Evolutionary conservation across 768 basidiomycete genomes (phyloP).

Genomic region (Gymnopilus dilepis): DNA sequence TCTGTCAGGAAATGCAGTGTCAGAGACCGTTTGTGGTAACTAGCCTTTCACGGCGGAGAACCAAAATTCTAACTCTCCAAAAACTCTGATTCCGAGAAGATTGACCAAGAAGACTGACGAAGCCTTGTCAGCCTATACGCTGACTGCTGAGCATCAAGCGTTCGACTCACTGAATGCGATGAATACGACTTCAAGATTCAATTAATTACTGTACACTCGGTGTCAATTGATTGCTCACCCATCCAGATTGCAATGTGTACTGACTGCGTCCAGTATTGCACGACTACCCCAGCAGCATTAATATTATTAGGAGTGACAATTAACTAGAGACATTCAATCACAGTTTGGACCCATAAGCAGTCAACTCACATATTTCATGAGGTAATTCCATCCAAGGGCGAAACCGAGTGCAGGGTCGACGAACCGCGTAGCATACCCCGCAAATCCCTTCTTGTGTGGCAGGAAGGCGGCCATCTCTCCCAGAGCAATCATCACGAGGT

Average conservation of each 20-base stretch:
- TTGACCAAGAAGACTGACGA: slow-evolving; percentile 58
- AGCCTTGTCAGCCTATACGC: slow-evolving; percentile 5
- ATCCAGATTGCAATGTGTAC: slow-evolving; percentile 61
- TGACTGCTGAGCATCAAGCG: too few species aligned
- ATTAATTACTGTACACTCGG: slow-evolving; percentile 2
- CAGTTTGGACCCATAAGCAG: background rate
- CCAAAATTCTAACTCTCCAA: slow-evolving; percentile 80
- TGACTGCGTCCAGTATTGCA: slow-evolving; percentile 51
- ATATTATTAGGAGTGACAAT: slow-evolving; percentile 72
- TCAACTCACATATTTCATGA: slow-evolving; percentile 55
- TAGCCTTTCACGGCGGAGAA: slow-evolving; percentile 70
- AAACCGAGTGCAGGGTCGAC: slow-evolving; percentile 74
- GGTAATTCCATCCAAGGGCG: slow-evolving; percentile 68
- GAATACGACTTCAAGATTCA: slow-evolving; percentile 51
- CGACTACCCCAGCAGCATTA: slow-evolving; percentile 62
- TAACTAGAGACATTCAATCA: slow-evolving; percentile 37
- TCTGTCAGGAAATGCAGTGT: background rate
- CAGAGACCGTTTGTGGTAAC: slow-evolving; percentile 31
- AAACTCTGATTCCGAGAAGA: slow-evolving; percentile 66
- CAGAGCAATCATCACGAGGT: slow-evolving; percentile 61
- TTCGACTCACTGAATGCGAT: slow-evolving; percentile 54
- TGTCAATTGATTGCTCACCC: slow-evolving; percentile 41
- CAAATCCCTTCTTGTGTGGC: slow-evolving; percentile 65
- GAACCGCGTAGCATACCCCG: slow-evolving; percentile 67
- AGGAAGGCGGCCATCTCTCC: slow-evolving; percentile 58